These are phyloP conservation scores for Malassezia pachydermatis DNA, from an alignment of 1,284 basidiomycete species.

Conservation along the genomic window DNA sequence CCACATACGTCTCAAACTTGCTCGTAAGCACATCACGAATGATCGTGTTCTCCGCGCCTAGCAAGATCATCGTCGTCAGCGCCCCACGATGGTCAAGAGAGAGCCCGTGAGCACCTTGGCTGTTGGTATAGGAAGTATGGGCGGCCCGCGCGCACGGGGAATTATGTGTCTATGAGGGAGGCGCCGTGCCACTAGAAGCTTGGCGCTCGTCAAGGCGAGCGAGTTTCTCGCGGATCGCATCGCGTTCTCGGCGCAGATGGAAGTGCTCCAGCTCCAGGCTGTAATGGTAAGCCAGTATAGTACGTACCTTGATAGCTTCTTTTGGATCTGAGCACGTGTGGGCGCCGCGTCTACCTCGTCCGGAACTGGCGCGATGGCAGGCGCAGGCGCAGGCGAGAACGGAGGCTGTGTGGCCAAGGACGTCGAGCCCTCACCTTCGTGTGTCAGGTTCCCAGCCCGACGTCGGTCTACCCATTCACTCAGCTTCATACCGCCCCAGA, in stretches of 20 bases:
- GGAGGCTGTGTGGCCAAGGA: background rate
- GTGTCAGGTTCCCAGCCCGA: constrained; percentile 10
- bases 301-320: constrained; percentile 10
- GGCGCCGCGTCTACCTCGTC: background rate
- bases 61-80: constrained; percentile 39
- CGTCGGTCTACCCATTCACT: constrained; percentile 8
- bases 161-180: too few relatives aligned
- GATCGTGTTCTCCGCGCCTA: constrained; percentile 56
- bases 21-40: constrained; percentile 84
- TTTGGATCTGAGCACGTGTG: background rate
- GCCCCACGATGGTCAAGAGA: background rate
- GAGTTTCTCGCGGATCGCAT: constrained; percentile 26
- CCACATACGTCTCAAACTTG: constrained; percentile 69
- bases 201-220: constrained; percentile 15
- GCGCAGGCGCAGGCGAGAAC: background rate
- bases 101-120: background rate
- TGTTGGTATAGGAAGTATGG: constrained; percentile 12
- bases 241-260: constrained; percentile 26
- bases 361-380: background rate
- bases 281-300: background rate
- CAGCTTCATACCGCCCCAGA: constrained; percentile 12
- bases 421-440: constrained; percentile 1
- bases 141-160: constrained; percentile 4
- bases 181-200: too few relatives aligned
- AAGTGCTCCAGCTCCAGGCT: constrained; percentile 16